Evolutionary conservation across 2,329 filamentous ascomycete genomes (phyloP).

Genomic region (Exophiala bonariae): DNA sequence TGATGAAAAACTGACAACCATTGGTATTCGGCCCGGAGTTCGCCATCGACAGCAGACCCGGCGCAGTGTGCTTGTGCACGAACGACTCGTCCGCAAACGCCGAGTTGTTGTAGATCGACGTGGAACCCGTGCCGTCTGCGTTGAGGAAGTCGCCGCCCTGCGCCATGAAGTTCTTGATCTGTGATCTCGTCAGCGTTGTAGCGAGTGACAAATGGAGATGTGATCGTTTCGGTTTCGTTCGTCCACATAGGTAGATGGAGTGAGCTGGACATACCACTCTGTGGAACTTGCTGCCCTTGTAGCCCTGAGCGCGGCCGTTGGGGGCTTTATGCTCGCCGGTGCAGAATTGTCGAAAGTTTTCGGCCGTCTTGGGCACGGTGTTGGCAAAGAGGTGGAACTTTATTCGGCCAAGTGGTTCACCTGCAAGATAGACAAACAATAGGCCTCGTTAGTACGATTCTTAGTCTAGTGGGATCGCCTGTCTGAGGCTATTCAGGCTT

Average conservation of each 20-base stretch:
- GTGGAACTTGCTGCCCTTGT: conserved; percentile 94
- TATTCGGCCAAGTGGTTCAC: conserved; percentile 81
- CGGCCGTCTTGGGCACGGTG: conserved; percentile 80
- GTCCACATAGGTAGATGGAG: too few relatives aligned
- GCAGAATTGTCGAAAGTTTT: conserved; percentile 97
- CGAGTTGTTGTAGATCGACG: conserved; percentile 81
- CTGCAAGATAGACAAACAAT: too few relatives aligned
- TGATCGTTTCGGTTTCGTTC: too few relatives aligned
- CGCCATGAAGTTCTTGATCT: conserved; percentile 97
- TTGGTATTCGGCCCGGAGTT: conserved; percentile 92
- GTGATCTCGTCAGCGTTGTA: background rate
- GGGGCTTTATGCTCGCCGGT: conserved; percentile 86
- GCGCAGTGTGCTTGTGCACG: conserved; percentile 70
- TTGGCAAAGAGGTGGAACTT: conserved; percentile 89
- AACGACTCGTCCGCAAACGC: conserved; percentile 93
- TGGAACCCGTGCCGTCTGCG: conserved; percentile 85
- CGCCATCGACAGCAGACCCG: conserved; percentile 92
- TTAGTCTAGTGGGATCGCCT: too few relatives aligned
- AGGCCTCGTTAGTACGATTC: too few relatives aligned
- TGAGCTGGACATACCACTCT: conserved; percentile 71
- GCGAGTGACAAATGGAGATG: background rate
- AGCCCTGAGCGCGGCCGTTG: conserved; percentile 78
- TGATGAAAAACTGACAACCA: conserved; percentile 97
- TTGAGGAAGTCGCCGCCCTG: conserved; percentile 96
- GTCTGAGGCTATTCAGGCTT: too few relatives aligned